phyloP scores from a whole-genome alignment of 768 basidiomycete species.

The Rhodocollybia butyracea region DNA sequence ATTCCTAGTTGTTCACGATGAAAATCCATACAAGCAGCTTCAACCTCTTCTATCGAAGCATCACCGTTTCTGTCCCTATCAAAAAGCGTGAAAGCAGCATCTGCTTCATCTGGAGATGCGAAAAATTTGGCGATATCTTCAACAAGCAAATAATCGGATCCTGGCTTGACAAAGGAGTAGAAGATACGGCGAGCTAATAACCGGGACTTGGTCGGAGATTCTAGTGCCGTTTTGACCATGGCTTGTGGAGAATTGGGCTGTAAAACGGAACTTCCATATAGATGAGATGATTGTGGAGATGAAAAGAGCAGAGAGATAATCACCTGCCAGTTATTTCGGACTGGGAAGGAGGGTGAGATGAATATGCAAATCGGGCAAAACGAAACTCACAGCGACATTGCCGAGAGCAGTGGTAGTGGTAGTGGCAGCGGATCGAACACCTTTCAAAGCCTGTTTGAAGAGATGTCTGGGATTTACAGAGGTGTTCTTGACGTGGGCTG shows the following conservation, averaged over 20 bases:
- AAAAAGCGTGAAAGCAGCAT: conserved; percentile 64
- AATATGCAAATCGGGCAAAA: not conserved
- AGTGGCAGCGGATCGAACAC: conserved; percentile 69
- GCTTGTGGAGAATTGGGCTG: conserved; percentile 87
- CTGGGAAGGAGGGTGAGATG: not conserved
- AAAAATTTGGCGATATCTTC: conserved; percentile 75
- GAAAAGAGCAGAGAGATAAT: conserved; percentile 1
- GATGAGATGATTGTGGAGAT: not conserved
- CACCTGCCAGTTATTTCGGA: conserved; percentile 42
- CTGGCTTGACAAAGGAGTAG: conserved; percentile 74
- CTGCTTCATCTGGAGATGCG: conserved; percentile 60
- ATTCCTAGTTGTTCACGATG: conserved; percentile 85
- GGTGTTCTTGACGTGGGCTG: conserved; percentile 27
- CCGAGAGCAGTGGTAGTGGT: conserved; percentile 74
- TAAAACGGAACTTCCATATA: conserved; percentile 55
- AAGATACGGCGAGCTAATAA: conserved; percentile 80
- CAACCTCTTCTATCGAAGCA: conserved; percentile 67
- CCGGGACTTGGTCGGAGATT: conserved; percentile 77
- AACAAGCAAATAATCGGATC: conserved; percentile 54
- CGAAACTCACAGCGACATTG: conserved; percentile 46
- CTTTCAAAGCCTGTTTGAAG: conserved; percentile 69
- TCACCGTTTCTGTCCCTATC: conserved; percentile 76
- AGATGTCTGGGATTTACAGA: conserved; percentile 55
- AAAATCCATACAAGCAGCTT: conserved; percentile 75
- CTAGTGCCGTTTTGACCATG: conserved; percentile 75